phyloP scores from a whole-genome alignment of 2,329 filamentous ascomycete species.

The Periglandula ipomoeae region DNA sequence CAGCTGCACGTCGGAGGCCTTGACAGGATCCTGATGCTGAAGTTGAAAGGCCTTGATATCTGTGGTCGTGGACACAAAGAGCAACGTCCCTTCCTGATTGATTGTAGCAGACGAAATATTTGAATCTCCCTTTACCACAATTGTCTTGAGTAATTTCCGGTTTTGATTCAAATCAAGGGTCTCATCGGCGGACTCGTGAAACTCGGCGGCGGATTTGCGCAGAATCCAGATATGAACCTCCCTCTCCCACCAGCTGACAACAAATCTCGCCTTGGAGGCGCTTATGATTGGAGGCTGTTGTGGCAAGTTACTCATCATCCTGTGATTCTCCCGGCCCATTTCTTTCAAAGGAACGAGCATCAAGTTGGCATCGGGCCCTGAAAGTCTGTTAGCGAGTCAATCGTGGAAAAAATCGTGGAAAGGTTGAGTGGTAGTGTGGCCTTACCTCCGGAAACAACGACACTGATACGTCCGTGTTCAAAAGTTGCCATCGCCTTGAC shows the following conservation, averaged over 20 bases:
- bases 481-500: constrained; percentile 91
- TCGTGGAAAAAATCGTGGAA: no score
- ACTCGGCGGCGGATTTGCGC: constrained; percentile 34
- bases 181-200: constrained; percentile 32
- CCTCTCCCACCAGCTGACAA: constrained; percentile 88
- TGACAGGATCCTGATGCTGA: constrained; percentile 38
- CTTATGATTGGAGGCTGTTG: constrained; percentile 67
- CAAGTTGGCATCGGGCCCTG: constrained; percentile 78
- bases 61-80: constrained; percentile 66
- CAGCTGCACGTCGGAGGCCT: constrained; percentile 55
- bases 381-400: constrained; percentile 6
- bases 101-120: constrained; percentile 70
- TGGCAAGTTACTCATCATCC: constrained; percentile 73
- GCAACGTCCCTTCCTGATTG: constrained; percentile 59
- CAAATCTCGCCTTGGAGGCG: constrained; percentile 61
- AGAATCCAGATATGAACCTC: constrained; percentile 76
- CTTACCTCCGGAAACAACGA: constrained; percentile 84
- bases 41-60: constrained; percentile 73
- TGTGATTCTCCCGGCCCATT: constrained; percentile 73
- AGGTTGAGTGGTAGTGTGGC: constrained; percentile 6
- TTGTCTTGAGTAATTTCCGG: constrained; percentile 59
- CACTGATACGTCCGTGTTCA: constrained; percentile 72
- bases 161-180: constrained; percentile 39
- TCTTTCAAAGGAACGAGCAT: constrained; percentile 67
- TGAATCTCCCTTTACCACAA: constrained; percentile 64